Evolutionary conservation across 345 rosid genomes (phyloP), one percentile per base, ranked within the genome.

Genomic region (Melaleuca alternifolia): DNA sequence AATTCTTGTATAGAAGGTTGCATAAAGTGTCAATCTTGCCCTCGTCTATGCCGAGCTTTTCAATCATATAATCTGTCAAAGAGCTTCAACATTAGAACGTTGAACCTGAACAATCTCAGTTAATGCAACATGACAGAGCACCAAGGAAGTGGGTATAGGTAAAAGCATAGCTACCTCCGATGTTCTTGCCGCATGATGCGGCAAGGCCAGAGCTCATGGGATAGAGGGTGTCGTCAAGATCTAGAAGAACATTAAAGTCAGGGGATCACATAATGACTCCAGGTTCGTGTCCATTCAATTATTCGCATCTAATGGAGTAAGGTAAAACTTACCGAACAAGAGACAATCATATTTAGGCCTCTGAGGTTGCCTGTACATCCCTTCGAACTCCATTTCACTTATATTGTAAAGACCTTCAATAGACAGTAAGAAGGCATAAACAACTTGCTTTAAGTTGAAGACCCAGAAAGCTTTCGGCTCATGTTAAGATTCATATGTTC

Each of bases 211-310:
- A 85, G 89, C 96, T 94, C 6, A 92, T 84, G 53, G 99, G 95
- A 84, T 97, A 97, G 85, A 97, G 99, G 76, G 98, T 97, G 87
- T 97, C 99, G 87, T 97, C 99, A 85, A 97, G 92, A 93, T 97
- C 99, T 97, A 90, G 51, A 88, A 85, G 41, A 83, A 52, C 56
- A 48, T 48, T 28, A 23, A 65, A 26, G 84, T 15, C 14, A 85
- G 85, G 81, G 48, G 48, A 86, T 44, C 46, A 87, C 84, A 46
- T 83, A 54, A 83, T 18, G 20, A 30, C 30, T 83, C 41, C 7
- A 53, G 20, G 14, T 41, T 18, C 48, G 14, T 33, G 61, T 83
- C 54, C 24, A 8, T 83, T 28, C 33, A 50, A 7, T 52, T 76
- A 23, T 14, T 65, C 53, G 6, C 44, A 24, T 23, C 81, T 10